Evolutionary conservation across 331 rosid species (phyloP), one percentile per base, ranked within the genome.

Genomic region (Stylosanthes scabra): DNA sequence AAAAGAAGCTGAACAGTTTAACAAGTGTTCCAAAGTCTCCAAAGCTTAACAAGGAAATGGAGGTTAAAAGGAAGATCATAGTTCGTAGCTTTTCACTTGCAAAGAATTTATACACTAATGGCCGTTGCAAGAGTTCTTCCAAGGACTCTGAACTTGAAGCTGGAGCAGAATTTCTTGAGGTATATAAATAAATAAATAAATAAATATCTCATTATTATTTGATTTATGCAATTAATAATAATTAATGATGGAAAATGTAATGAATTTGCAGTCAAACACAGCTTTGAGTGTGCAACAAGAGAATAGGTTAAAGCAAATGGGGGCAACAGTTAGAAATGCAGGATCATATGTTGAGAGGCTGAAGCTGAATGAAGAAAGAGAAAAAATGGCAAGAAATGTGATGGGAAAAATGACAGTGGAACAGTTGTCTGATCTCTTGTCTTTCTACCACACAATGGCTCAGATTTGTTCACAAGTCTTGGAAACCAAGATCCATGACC

Each of bases 261-360:
- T 41, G 2, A 10, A 27, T 40, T 34, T 81, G 77, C 87, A 90
- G 97, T 86, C 93, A 64, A 91, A 89, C 68, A 88, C 87, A 25
- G 90, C 84, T 6, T 63, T 89, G 75, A 89, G 93, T 68, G 75
- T 81, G 52, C 82, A 84, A 39, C 90, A 91, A 78, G 90, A 88
- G 80, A 89, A 86, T 1, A 77, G 92, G 83, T 58, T 89, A 52
- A 92, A 89, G 92, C 90, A 92, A 70, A 92, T 92, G 90, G 97
- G 96, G 0, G 97, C 92, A 78, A 92, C 92, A 46, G 93, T 92
- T 47, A 88, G 92, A 68, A 92, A 88, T 74, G 90, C 74, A 57
- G 83, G 89, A 1, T 90, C 90, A 11, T 88, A 84, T 28, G 66
- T 80, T 40, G 81, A 83, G 83, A 87, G 72, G 31, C 28, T 88